A percentile compares a stretch with the other conserved stretches of the same genome.
Evolutionary conservation across 2,329 filamentous ascomycete species (phyloP).

Genomic region (Diaporthe citri): DNA sequence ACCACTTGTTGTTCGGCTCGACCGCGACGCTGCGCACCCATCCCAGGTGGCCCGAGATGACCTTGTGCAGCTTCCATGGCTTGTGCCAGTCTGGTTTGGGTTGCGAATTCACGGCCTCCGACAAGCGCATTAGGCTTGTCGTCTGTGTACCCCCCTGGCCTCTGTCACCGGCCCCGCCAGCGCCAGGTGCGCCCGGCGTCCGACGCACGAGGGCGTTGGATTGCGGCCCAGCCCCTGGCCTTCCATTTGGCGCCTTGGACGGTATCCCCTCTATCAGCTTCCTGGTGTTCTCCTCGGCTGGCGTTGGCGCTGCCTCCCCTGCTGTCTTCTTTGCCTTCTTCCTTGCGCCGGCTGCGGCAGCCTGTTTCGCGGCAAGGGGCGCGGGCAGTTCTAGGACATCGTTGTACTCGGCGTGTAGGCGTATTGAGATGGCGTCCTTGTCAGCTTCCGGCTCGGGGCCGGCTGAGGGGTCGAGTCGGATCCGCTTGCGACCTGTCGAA

Average conservation of each 20-base stretch:
- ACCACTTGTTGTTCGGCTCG: slow-evolving; percentile 97
- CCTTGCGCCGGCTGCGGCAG: slow-evolving; percentile 70
- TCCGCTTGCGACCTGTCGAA: slow-evolving; percentile 48
- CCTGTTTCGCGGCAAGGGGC: slow-evolving; percentile 83
- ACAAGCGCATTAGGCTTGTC: slow-evolving; percentile 51
- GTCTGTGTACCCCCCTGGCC: slow-evolving; percentile 51
- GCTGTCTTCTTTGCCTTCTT: slow-evolving; percentile 71
- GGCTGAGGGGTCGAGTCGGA: slow-evolving; percentile 51
- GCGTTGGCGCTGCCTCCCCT: slow-evolving; percentile 45
- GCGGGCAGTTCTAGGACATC: slow-evolving; percentile 82
- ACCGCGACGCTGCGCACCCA: slow-evolving; percentile 93
- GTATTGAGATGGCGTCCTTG: slow-evolving; percentile 62
- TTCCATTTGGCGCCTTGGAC: slow-evolving; percentile 51
- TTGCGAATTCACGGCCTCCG: slow-evolving; percentile 49
- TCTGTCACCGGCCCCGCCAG: slow-evolving; percentile 43
- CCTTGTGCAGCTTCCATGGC: slow-evolving; percentile 98
- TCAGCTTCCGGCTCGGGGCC: slow-evolving; percentile 57
- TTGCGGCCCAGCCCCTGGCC: slow-evolving; percentile 43
- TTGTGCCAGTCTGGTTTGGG: slow-evolving; percentile 94
- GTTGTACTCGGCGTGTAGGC: slow-evolving; percentile 81
- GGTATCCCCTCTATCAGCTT: slow-evolving; percentile 77
- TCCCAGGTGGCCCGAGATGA: slow-evolving; percentile 95
- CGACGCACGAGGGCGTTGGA: slow-evolving; percentile 54
- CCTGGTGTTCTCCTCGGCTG: slow-evolving; percentile 63
- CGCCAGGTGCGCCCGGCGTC: slow-evolving; percentile 45